These are phyloP conservation scores for Metschnikowia arizonensis DNA, from an alignment of 805 yeast species.

Conservation along the genomic window DNA sequence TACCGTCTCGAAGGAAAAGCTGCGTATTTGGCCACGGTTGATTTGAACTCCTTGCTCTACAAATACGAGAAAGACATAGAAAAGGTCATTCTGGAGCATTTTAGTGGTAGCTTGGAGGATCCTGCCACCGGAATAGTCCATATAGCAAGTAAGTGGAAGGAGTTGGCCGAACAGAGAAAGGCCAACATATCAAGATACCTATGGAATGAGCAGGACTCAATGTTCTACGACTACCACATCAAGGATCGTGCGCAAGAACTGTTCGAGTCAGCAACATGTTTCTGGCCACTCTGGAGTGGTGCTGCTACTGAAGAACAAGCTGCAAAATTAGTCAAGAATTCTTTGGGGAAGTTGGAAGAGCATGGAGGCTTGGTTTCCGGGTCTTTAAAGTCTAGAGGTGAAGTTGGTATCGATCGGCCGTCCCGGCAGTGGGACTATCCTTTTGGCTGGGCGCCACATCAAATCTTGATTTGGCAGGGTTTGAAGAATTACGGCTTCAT, in stretches of 20 bases:
- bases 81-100: slow-evolving; percentile 50
- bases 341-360: slow-evolving; percentile 70
- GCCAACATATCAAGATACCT: slow-evolving; percentile 57
- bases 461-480: slow-evolving; percentile 90
- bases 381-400: slow-evolving; percentile 69
- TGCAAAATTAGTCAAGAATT: slow-evolving; percentile 47
- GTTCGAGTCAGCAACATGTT: slow-evolving; percentile 83
- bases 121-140: slow-evolving; percentile 30
- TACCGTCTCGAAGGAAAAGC: slow-evolving; percentile 87
- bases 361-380: slow-evolving; percentile 89
- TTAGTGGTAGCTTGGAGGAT: slow-evolving; percentile 43
- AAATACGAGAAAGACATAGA: slow-evolving; percentile 90
- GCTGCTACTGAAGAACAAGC: slow-evolving; percentile 68
- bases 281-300: slow-evolving; percentile 91
- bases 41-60: slow-evolving; percentile 77
- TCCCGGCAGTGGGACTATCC: slow-evolving; percentile 98
- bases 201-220: slow-evolving; percentile 79
- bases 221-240: slow-evolving; percentile 82
- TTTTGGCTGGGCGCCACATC: slow-evolving; percentile 98
- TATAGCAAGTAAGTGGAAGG: slow-evolving; percentile 55
- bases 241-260: slow-evolving; percentile 49
- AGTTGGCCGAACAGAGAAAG: slow-evolving; percentile 54
- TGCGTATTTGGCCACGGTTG: slow-evolving; percentile 87
- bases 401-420: slow-evolving; percentile 65
- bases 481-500: slow-evolving; percentile 65